Evolutionary conservation across 768 basidiomycete genomes (phyloP).

Genomic region (Amanita subjunquillea): DNA sequence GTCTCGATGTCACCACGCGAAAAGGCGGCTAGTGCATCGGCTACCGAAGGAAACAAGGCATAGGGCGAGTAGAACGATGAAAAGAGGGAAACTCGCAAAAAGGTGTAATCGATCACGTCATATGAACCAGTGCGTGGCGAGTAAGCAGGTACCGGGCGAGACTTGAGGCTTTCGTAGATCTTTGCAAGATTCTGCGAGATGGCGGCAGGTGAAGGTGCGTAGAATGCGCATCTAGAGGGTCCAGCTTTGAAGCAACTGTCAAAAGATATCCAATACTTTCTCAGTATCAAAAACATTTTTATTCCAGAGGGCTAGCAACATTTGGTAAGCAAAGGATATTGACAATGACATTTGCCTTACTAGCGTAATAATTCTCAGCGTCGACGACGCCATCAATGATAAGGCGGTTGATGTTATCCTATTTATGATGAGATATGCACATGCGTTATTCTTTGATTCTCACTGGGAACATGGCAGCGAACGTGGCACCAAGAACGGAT

Average conservation of each 20-base stretch:
- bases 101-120: constrained; percentile 26
- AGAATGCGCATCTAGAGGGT: constrained; percentile 25
- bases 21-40: constrained; percentile 24
- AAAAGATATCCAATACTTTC: constrained; percentile 26
- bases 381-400: constrained; percentile 32
- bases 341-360: constrained; percentile 17
- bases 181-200: constrained; percentile 24
- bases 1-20: constrained; percentile 19
- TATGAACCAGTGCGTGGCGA: constrained; percentile 13
- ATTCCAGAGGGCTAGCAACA: constrained; percentile 21
- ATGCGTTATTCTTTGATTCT: background rate
- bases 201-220: constrained; percentile 21
- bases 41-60: constrained; percentile 20
- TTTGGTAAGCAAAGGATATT: background rate
- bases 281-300: constrained; percentile 27
- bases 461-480: constrained; percentile 15
- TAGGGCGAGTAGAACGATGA: constrained; percentile 17
- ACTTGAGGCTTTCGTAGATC: constrained; percentile 14
- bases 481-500: constrained; percentile 13
- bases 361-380: constrained; percentile 27
- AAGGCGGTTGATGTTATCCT: constrained; percentile 24
- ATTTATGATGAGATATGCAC: background rate
- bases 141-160: constrained; percentile 23
- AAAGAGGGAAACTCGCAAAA: constrained; percentile 21
- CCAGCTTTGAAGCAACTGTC: constrained; percentile 26